A percentile compares a stretch with the other conserved stretches of the same genome.
phyloP scores from a whole-genome alignment of 768 basidiomycete species.

The Podaxis carcinomalis region DNA sequence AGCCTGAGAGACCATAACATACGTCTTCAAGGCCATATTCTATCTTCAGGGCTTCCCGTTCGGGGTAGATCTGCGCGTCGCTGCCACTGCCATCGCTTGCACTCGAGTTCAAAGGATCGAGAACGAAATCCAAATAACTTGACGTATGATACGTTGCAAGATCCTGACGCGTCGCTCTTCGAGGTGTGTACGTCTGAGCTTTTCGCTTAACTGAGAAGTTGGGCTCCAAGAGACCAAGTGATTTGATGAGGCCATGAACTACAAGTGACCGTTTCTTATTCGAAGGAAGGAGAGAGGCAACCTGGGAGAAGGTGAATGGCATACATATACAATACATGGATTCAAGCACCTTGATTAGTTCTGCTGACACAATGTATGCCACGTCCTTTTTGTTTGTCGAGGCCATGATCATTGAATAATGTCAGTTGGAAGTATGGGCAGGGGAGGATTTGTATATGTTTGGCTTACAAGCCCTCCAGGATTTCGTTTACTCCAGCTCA shows the following conservation, averaged over 20 bases:
- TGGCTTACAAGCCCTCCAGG: neutral
- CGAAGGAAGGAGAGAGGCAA: constrained; percentile 58
- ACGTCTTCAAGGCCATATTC: constrained; percentile 50
- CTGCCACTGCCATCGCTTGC: constrained; percentile 8
- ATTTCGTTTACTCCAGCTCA: no score
- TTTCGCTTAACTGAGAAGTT: constrained; percentile 20
- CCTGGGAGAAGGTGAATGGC: constrained; percentile 15
- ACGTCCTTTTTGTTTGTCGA: constrained; percentile 16
- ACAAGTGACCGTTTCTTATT: constrained; percentile 62
- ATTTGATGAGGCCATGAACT: constrained; percentile 59
- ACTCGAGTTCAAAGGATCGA: constrained; percentile 30
- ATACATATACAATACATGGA: constrained; percentile 1
- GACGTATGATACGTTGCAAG: constrained; percentile 65
- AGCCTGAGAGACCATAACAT: constrained; percentile 7
- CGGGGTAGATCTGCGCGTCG: neutral
- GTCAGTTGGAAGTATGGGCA: neutral
- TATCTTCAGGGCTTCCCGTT: constrained; percentile 13
- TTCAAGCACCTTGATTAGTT: constrained; percentile 45
- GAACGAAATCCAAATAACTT: constrained; percentile 63
- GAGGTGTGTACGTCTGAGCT: constrained; percentile 48
- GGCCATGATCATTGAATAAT: neutral
- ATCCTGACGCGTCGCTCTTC: constrained; percentile 49
- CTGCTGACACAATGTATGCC: constrained; percentile 54
- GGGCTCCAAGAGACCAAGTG: constrained; percentile 43
- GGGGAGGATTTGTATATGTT: neutral